Base-by-base conservation (phyloP, 2,329 filamentous ascomycete species). In the Chaetothyriales sp. region DNA sequence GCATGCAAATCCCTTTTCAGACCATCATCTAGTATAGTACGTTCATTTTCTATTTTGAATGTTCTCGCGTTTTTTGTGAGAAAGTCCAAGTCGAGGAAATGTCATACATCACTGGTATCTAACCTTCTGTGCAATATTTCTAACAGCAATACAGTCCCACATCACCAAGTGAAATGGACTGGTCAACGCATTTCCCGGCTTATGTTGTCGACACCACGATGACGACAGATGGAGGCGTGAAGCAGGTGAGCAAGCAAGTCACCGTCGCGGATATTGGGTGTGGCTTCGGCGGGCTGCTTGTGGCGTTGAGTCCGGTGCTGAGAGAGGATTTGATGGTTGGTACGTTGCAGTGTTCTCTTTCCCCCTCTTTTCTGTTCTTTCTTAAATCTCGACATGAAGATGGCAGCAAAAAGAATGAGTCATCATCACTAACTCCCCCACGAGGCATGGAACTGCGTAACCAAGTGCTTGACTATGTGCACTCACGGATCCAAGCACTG, bases 241-340 rank as follows among this genome's bases (percentile, higher is more conserved):
- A 40, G 33, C 33, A 10, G 15, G 10, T 40, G 10, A 40, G 33
- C 33, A 40, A 40, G 33, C 33, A 40, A 40, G 33, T 98, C 46
- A 89, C 95, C 65, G 81, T 98, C 46, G 89, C 90, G 58, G 92
- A 98, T 70, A 95, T 98, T 65, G 92, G 92, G 22, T 98, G 92
- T 67, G 92, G 92, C 4, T 98, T 95, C 67, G 92, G 92, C 46
- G 92, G 92, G 5, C 73, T 98, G 52, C 76, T 94, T 2, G 84
- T 97, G 58, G 89, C 88, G 5, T 77, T 98, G 46, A 82, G 86
- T 10, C 87, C 89, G 1, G 74, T 82, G 44, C 73, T 95, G 62
- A 90, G 92, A 3, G 77, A 92, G 33, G 87, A 82, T 0, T 72
- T 97, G 56, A 81, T 95, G 59, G 71, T 98, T 15, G 90, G 87